These are phyloP conservation scores for Kitagawia praeruptora DNA, from an alignment of 129 eudicot species.

Conservation along the genomic window DNA sequence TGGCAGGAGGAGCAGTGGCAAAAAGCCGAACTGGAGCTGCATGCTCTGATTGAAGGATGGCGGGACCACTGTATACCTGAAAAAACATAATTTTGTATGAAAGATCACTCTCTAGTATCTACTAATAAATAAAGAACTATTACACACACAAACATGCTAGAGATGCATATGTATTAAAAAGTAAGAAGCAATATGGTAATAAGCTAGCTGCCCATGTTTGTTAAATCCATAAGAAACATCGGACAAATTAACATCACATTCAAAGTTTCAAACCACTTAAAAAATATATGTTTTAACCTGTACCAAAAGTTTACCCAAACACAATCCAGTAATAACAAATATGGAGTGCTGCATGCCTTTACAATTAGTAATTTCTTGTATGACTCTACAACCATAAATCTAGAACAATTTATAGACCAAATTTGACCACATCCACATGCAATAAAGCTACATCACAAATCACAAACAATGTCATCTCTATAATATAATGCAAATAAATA, in stretches of 20 bases:
- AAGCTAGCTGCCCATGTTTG: not conserved
- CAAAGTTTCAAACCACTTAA: not conserved
- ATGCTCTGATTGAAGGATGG: constrained; percentile 22
- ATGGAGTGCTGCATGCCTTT: not conserved
- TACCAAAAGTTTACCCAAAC: too few relatives aligned
- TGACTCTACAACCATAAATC: not conserved
- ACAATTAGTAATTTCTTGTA: not conserved
- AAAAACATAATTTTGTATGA: not conserved
- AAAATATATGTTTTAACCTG: not conserved
- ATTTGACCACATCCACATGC: not conserved
- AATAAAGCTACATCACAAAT: not conserved
- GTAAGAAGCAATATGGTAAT: not conserved
- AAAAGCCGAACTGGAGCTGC: constrained; percentile 33
- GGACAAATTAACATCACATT: not conserved
- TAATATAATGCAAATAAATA: too few relatives aligned
- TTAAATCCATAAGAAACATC: not conserved
- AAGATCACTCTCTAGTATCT: not conserved
- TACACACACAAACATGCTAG: not conserved
- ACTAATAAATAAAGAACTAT: not conserved
- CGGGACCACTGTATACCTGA: not conserved
- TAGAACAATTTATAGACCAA: too few relatives aligned
- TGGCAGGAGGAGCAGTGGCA: constrained; percentile 39
- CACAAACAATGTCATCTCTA: not conserved
- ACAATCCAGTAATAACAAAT: not conserved
- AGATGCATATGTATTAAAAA: not conserved